phyloP scores from a whole-genome alignment of 2,329 filamentous ascomycete genomes.

The Talaromyces sp. region DNA sequence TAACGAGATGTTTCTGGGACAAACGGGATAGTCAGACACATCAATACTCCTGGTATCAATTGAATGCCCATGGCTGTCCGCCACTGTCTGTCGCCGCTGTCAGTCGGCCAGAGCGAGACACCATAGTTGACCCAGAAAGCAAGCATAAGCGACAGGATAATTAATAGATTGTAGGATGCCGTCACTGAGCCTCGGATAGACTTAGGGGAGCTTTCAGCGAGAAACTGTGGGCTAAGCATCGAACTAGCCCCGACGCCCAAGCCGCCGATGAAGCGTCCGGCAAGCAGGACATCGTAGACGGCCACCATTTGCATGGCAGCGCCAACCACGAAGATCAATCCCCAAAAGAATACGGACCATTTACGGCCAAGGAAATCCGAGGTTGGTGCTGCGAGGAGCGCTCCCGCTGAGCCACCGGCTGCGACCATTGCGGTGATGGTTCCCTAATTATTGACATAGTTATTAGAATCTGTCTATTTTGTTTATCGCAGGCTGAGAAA shows the following conservation, averaged over 20 bases:
- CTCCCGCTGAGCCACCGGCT: slow-evolving; percentile 33
- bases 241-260: slow-evolving; percentile 32
- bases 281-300: slow-evolving; percentile 30
- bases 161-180: slow-evolving; percentile 37
- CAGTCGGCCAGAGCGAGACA: slow-evolving; percentile 17
- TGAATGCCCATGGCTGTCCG: slow-evolving; percentile 33
- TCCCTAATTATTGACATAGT: slow-evolving; percentile 4
- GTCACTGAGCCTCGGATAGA: slow-evolving; percentile 37
- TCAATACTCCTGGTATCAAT: slow-evolving; percentile 32
- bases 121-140: slow-evolving; percentile 27
- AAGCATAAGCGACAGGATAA: slow-evolving; percentile 30
- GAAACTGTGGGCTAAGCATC: slow-evolving; percentile 37
- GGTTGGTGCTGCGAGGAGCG: slow-evolving; percentile 31
- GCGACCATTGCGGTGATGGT: slow-evolving; percentile 22
- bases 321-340: slow-evolving; percentile 27
- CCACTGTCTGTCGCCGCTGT: slow-evolving; percentile 29
- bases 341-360: slow-evolving; percentile 28
- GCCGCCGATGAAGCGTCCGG: slow-evolving; percentile 33
- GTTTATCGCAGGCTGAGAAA: not conserved
- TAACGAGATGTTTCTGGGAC: slow-evolving; percentile 30
- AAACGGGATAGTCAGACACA: slow-evolving; percentile 31
- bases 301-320: slow-evolving; percentile 33
- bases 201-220: slow-evolving; percentile 37
- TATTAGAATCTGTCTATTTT: too few species aligned
- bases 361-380: slow-evolving; percentile 35